A percentile compares a stretch with the other conserved stretches of the same genome.
Evolutionary conservation across 2,329 filamentous ascomycete genomes (phyloP).

Genomic region (Teratosphaeriaceae sp.): DNA sequence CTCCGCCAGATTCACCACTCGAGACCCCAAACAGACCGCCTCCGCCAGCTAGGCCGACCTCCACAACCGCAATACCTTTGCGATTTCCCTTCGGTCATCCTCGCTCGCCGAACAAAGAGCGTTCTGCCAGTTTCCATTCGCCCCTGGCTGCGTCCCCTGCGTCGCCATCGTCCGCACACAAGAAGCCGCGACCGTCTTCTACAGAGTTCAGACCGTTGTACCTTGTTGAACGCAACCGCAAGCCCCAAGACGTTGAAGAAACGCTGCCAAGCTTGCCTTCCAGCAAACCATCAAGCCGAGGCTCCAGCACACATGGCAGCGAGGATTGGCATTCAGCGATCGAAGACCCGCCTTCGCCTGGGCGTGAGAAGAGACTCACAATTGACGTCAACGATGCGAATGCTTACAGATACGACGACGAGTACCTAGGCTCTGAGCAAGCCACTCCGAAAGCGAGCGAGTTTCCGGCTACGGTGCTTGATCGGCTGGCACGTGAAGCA

Average conservation of each 20-base stretch:
- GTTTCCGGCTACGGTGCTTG: slow-evolving; percentile 30
- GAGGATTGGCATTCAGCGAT: slow-evolving; percentile 41
- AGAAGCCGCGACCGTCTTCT: slow-evolving; percentile 18
- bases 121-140: slow-evolving; percentile 26
- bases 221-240: slow-evolving; percentile 62
- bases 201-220: slow-evolving; percentile 72
- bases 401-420: slow-evolving; percentile 24
- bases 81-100: slow-evolving; percentile 28
- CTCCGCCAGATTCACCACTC: neutral
- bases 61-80: slow-evolving; percentile 30
- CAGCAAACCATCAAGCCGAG: slow-evolving; percentile 37
- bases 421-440: slow-evolving; percentile 56
- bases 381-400: slow-evolving; percentile 21
- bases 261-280: slow-evolving; percentile 47
- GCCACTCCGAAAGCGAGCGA: slow-evolving; percentile 60
- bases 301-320: slow-evolving; percentile 31
- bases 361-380: slow-evolving; percentile 11
- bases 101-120: slow-evolving; percentile 20
- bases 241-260: slow-evolving; percentile 37
- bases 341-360: slow-evolving; percentile 26
- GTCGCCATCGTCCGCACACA: slow-evolving; percentile 17
- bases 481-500: slow-evolving; percentile 16
- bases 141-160: slow-evolving; percentile 12
- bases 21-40: slow-evolving; percentile 4
- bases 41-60: slow-evolving; percentile 14